Evolutionary conservation across 2,329 filamentous ascomycete species (phyloP).

Genomic region (Apiospora koreana): DNA sequence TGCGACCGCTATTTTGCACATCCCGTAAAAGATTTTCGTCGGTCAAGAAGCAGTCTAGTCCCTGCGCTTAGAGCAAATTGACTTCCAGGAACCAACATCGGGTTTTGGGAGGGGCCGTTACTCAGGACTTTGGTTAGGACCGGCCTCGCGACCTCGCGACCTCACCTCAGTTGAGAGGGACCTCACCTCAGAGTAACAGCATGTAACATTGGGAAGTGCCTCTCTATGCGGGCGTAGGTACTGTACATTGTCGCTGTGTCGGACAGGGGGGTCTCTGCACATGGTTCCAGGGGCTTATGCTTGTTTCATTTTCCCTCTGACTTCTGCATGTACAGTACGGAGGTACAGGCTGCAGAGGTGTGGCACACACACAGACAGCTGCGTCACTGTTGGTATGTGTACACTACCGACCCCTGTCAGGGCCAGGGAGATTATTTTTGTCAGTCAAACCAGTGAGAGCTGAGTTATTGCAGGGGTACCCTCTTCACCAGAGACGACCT

Average conservation of each 20-base stretch:
- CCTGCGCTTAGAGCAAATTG: conserved; percentile 2
- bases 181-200: background rate
- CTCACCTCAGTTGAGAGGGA: background rate
- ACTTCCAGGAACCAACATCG: background rate
- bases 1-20: conserved; percentile 3
- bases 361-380: conserved; percentile 17
- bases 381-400: conserved; percentile 26
- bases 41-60: conserved; percentile 1
- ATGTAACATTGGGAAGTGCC: background rate
- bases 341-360: background rate
- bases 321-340: conserved; percentile 10
- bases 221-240: conserved; percentile 23
- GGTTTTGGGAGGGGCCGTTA: background rate
- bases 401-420: conserved; percentile 20
- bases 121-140: background rate
- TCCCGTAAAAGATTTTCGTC: background rate
- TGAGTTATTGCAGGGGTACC: conserved; percentile 24
- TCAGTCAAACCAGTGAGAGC: conserved; percentile 21
- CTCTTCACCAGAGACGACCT: background rate
- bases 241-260: conserved; percentile 23
- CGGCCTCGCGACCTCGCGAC: background rate
- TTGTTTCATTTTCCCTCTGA: conserved; percentile 36
- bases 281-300: conserved; percentile 30
- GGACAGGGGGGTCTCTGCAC: conserved; percentile 16
- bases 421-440: conserved; percentile 33